Base-by-base conservation (phyloP, 2,329 filamentous ascomycete genomes). In the Cladobotryum protrusum region DNA sequence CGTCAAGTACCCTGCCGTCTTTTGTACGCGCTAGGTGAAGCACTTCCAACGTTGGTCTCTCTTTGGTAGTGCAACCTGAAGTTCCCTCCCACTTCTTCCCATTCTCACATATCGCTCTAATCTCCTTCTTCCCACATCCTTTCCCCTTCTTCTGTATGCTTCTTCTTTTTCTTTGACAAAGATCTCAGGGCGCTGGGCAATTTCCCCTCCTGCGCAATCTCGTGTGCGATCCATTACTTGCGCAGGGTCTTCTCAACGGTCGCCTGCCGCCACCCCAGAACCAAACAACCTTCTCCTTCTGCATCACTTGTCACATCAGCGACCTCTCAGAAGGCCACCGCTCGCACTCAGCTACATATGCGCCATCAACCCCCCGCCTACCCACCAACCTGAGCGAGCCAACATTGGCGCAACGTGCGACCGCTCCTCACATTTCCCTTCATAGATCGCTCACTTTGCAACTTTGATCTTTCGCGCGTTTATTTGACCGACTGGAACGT, bases 61-160 rank as follows among this genome's bases (percentile, higher is more conserved):
- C 24, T 29, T 29, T 29, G 24, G 24, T 8, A 29, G 24, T 29
- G 24, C 24, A 29, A 29, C 24, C 24, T 29, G 24, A 29, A 29
- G 24, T 29, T 29, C 24, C 14, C 35, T 37, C 35, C 35, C 35
- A n/a, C 35, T 42, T 18, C 39, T 13, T 42, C 39, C 39, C 39
- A 19, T 18, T 20, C 39, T 42, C 19, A 5, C 39, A n/a, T 18
- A 34, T 17, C 32, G n/a, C 33, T 41, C 35, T 14, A 14, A 51
- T 53, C 56, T 53, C 55, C 54, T 59, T 51, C 53, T 45, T 48
- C 52, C 59, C 44, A 20, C 41, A 19, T 51, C 39, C 51, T 19
- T 36, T 45, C 46, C 37, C 48, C 42, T 46, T 48, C 45, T 40
- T 37, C 39, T 49, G 53, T 49, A 57, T 47, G 32, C 54, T 45